Evolutionary conservation across 2,329 filamentous ascomycete species (phyloP).

Genomic region (Colletotrichum tropicicola): DNA sequence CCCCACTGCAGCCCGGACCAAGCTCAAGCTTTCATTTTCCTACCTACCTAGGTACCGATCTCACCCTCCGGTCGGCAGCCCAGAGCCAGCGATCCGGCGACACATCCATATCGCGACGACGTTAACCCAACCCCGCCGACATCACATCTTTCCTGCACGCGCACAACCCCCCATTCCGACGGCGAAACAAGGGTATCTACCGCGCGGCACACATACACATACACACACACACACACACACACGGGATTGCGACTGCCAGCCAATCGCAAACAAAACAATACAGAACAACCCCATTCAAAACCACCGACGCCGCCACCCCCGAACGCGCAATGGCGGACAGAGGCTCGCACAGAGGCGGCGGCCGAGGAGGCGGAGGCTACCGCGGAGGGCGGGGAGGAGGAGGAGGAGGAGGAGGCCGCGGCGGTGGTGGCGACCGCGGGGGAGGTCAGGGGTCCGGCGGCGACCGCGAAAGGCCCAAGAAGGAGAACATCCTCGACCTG

Average conservation of each 20-base stretch:
- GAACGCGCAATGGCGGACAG: slow-evolving; percentile 58
- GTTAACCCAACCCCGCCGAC: background rate
- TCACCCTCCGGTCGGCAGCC: background rate
- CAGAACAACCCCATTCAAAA: background rate
- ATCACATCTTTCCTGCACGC: no score
- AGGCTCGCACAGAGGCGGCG: slow-evolving; percentile 56
- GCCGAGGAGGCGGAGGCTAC: slow-evolving; percentile 53
- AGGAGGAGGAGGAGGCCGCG: slow-evolving; percentile 47
- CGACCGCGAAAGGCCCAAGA: slow-evolving; percentile 83
- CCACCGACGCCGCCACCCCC: slow-evolving; percentile 12
- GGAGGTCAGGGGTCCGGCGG: slow-evolving; percentile 34
- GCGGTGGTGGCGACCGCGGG: slow-evolving; percentile 47
- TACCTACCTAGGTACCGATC: no score
- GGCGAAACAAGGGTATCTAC: no score
- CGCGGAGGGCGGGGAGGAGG: slow-evolving; percentile 57
- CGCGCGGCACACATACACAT: no score
- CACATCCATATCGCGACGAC: slow-evolving; percentile 26
- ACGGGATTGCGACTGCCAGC: background rate
- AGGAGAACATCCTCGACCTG: slow-evolving; percentile 97
- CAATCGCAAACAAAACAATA: background rate
- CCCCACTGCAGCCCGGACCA: slow-evolving; percentile 26
- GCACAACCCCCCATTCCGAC: no score
- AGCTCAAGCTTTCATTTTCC: slow-evolving; percentile 27
- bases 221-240: no score
- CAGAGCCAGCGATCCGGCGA: background rate